Evolutionary conservation across 2,329 filamentous ascomycete species (phyloP).

Genomic region (Colletotrichum falcatum): DNA sequence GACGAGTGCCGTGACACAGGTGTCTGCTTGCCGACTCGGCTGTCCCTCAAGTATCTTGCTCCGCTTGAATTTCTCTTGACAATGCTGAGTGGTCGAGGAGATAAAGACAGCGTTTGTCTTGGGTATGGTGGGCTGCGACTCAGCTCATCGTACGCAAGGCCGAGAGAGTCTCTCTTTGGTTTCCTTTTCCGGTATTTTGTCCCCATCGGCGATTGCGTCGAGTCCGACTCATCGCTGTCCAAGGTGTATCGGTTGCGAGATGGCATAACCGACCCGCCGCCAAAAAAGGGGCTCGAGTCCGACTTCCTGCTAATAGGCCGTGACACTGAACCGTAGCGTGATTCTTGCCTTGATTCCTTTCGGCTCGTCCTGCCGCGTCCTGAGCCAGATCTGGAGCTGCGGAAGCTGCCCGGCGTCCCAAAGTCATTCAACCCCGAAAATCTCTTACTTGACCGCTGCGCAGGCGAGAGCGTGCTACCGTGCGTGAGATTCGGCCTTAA

Average conservation of each 20-base stretch:
- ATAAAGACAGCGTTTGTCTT: conserved; percentile 23
- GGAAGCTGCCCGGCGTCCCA: conserved; percentile 21
- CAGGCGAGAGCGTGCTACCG: conserved; percentile 34
- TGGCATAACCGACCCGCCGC: conserved; percentile 39
- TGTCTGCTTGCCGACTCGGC: conserved; percentile 32
- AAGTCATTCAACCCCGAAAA: conserved; percentile 15
- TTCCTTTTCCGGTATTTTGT: conserved; percentile 39
- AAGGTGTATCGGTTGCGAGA: conserved; percentile 33
- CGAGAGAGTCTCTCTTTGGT: conserved; percentile 33
- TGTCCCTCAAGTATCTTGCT: conserved; percentile 18
- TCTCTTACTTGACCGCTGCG: conserved; percentile 12
- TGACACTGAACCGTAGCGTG: conserved; percentile 30
- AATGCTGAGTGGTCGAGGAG: conserved; percentile 39
- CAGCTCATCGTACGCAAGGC: conserved; percentile 39
- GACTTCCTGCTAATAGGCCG: conserved; percentile 41
- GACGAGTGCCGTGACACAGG: conserved; percentile 30
- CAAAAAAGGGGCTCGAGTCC: conserved; percentile 41
- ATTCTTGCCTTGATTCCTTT: conserved; percentile 30
- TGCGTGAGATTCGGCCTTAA: conserved; percentile 34
- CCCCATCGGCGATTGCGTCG: conserved; percentile 14
- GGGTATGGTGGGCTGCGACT: conserved; percentile 34
- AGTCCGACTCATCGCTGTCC: conserved; percentile 37
- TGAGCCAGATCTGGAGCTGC: conserved; percentile 26
- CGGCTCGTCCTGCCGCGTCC: conserved; percentile 32
- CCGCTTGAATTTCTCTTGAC: conserved; percentile 37